Evolutionary conservation across 2,329 filamentous ascomycete genomes (phyloP), one percentile per base, ranked within the genome.

Genomic region (Verticillium klebahnii): DNA sequence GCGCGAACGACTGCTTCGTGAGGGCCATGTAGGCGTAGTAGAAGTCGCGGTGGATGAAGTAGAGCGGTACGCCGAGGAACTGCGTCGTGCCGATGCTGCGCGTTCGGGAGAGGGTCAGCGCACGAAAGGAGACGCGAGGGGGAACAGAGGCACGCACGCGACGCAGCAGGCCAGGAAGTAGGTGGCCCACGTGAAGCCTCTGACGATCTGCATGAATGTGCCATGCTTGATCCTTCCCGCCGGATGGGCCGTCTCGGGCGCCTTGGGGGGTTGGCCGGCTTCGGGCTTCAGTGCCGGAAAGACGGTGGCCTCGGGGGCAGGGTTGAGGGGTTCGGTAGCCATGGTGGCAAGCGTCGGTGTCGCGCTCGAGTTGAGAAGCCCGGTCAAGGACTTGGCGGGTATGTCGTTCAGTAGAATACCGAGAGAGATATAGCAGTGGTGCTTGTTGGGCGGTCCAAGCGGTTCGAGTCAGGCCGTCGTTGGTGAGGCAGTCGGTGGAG

Each of bases 21-120:
- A 92, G 84, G 50, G 91, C 87, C 86, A 96, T 96, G 77, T 92
- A 96, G 65, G 88, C 85, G 75, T 96, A 90, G 78, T 92, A 96
- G 70, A 90, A 85, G 56, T 92, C 88, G 62, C 86, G 86, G 72
- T 92, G 89, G 69, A 92, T 78, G 64, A 88, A 83, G 72, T 95
- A 95, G 57, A 96, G 76, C 2, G 91, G 91, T 0, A 85, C 77
- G 37, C 92, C 92, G 62, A 96, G 77, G 65, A 93, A 81, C 70
- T 96, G 92, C 7, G 91, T 92, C 19, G 85, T 73, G 68, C 85
- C 84, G 69, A 90, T 86, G 17, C 87, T 89, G 66, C 14, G 63
- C 25, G 61, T n/a, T 52, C 14, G 23, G 19, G 56, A 32, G 37
- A 40, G 55, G 25, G 34, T 29, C 52, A 34, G 17, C 17, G n/a